Percentiles rank a stretch among this genome's conserved stretches.
Evolutionary conservation across 176 grass and related monocot species (phyloP).

Genomic region (Eremochloa ophiuroides): DNA sequence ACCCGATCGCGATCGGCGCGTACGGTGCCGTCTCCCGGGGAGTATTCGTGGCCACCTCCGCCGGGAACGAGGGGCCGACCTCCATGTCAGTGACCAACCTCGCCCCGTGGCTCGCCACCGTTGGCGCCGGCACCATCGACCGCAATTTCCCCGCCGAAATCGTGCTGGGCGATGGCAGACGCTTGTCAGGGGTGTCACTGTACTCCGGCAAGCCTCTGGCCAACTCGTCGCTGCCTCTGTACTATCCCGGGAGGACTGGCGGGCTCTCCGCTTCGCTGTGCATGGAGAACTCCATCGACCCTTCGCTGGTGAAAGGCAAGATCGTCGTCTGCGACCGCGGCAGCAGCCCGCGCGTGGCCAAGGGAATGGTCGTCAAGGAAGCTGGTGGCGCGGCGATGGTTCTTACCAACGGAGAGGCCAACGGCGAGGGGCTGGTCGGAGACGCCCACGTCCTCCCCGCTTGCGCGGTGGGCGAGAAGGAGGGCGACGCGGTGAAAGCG

Average conservation of each 20-base stretch:
- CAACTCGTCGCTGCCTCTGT: conserved; percentile 45
- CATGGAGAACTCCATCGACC: conserved; percentile 96
- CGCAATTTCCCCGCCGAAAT: conserved; percentile 75
- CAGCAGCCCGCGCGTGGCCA: conserved; percentile 91
- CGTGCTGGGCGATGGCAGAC: conserved; percentile 64
- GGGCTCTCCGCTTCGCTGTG: conserved; percentile 77
- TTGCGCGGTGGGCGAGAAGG: conserved; percentile 63
- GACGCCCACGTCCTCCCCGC: conserved; percentile 90
- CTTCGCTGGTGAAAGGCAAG: conserved; percentile 65
- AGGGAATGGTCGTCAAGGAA: conserved; percentile 85
- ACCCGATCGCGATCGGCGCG: conserved; percentile 81
- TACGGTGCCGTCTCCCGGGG: conserved; percentile 71
- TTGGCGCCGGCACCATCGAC: conserved; percentile 92
- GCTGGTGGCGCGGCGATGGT: conserved; percentile 83
- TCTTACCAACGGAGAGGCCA: conserved; percentile 71
- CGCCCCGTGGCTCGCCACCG: conserved; percentile 86
- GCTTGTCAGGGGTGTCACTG: conserved; percentile 65
- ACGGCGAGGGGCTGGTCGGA: conserved; percentile 84
- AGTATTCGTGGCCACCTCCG: conserved; percentile 88
- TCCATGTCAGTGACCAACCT: conserved; percentile 87
- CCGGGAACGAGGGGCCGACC: conserved; percentile 78
- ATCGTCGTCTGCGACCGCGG: conserved; percentile 94
- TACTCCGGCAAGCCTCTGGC: conserved; percentile 69
- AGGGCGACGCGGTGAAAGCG: conserved; percentile 69
- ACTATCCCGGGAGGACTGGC: conserved; percentile 61